Conservation (phyloP, 306 rosid genomes). For the Cucurbita pepo region DNA sequence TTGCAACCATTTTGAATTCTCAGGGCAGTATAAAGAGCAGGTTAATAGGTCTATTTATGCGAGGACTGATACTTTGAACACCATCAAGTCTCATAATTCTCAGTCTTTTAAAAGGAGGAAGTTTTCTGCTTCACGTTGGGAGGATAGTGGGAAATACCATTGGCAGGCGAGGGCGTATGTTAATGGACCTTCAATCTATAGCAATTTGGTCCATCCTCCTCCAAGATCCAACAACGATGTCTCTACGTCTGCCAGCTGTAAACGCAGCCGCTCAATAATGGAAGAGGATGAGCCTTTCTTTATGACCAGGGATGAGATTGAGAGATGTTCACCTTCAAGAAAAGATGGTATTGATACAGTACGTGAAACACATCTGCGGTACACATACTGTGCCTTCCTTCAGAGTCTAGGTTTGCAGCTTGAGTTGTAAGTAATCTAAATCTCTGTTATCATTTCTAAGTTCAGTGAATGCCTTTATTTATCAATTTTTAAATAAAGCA, state of each 20-base stretch:
- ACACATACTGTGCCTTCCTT: constrained; percentile 84
- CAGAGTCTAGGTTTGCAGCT: constrained; percentile 81
- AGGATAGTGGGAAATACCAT: constrained; percentile 40
- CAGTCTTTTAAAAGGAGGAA: constrained; percentile 64
- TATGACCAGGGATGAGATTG: constrained; percentile 92
- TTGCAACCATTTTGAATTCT: constrained; percentile 20
- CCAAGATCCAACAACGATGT: constrained; percentile 31
- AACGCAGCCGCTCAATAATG: constrained; percentile 40
- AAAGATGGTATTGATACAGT: constrained; percentile 80
- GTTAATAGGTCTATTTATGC: constrained; percentile 17
- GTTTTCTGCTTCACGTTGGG: constrained; percentile 46
- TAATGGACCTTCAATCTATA: constrained; percentile 15
- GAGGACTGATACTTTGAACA: constrained; percentile 16
- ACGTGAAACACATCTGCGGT: constrained; percentile 82
- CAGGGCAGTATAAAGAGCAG: constrained; percentile 20
- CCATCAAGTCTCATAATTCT: constrained; percentile 25
- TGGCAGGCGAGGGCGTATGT: constrained; percentile 26
- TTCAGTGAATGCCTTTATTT: background rate
- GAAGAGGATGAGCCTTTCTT: constrained; percentile 61
- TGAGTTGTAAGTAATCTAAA: constrained; percentile 52
- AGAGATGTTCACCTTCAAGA: constrained; percentile 84
- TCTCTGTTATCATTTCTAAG: background rate
- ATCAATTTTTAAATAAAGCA: background rate
- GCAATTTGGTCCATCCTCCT: constrained; percentile 21
- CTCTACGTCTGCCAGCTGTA: constrained; percentile 32